Evolutionary conservation across 164 flowering plant species (phyloP), one percentile per base, ranked within the genome.

Genomic region (Cinnamomum micranthum): DNA sequence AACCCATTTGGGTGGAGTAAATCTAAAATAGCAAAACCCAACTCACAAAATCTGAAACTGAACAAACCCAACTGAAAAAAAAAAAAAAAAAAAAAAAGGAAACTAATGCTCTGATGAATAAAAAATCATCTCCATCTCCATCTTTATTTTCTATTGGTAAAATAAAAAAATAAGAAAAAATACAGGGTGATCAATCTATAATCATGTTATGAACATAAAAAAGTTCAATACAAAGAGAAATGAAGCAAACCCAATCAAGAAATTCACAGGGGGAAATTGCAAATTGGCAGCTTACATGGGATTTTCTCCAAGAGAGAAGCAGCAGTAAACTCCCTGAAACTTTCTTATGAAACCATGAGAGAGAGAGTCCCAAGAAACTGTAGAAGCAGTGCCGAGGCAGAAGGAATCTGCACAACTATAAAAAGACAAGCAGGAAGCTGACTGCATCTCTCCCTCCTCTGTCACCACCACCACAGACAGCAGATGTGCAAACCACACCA

Each of bases 361-460:
- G 65, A 31, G 65, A 74, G 9, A 74, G 72, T n/a, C 71, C 77
- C 55, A 74, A 74, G 65, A 74, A 71, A 28, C 66, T 71, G 25
- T 71, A 74, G 65, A 67, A 74, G 14, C 65, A 71, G 6, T 68
- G 66, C 67, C 15, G 71, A 31, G 15, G 66, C 77, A 74, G 25
- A 71, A 55, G 17, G 52, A 28, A 7, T 71, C 25, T 10, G 77
- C 77, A 23, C 65, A 74, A 50, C 77, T 55, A 23, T 66, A 74
- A 24, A 24, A 24, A 17, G 77, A 62, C 71, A 74, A 68, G 22
- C 77, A 74, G 1, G 77, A 74, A 6, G 73, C 64, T 0, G 65
- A 62, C 73, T 41, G 55, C 73, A 71, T 71, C 73, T 55, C 51
- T 13, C 72, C 3, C 59, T n/a, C 10, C 4, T 65, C 68, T 11